phyloP scores from a whole-genome alignment of 805 yeast genomes.

The Metschnikowia noctiluminum region DNA sequence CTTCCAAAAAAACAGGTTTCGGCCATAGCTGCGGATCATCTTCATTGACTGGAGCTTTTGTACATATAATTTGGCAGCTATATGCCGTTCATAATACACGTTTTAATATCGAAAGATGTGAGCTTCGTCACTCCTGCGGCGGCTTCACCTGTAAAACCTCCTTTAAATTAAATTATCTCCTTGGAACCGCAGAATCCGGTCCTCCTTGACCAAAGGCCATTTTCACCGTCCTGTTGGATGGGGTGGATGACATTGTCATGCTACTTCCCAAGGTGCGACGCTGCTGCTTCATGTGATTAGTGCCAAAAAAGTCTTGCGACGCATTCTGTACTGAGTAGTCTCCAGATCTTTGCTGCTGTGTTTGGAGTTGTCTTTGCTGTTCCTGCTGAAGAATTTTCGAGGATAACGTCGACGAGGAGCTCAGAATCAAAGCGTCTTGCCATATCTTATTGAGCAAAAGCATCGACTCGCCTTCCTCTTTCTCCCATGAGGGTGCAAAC shows the following conservation, averaged over 20 bases:
- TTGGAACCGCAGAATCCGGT: not conserved
- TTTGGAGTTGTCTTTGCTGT: conserved; percentile 9
- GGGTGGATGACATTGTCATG: conserved; percentile 13
- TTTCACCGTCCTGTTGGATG: conserved; percentile 37
- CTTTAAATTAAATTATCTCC: too few species aligned
- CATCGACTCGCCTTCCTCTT: conserved; percentile 28
- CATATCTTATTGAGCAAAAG: conserved; percentile 30
- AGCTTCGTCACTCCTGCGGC: too few species aligned
- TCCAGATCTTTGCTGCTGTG: conserved; percentile 5
- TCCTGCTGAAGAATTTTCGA: conserved; percentile 12
- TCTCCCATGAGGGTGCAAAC: conserved; percentile 30
- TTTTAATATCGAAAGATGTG: too few species aligned
- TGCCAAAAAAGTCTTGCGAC: conserved; percentile 4
- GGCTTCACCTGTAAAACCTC: too few species aligned
- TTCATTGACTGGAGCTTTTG: not conserved
- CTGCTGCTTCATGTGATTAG: conserved; percentile 7
- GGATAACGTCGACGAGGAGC: conserved; percentile 14
- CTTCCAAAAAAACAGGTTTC: too few species aligned
- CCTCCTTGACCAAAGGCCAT: conserved; percentile 21
- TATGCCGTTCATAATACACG: not conserved
- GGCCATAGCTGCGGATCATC: not conserved
- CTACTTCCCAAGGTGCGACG: conserved; percentile 1
- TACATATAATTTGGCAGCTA: not conserved
- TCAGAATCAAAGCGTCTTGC: conserved; percentile 36
- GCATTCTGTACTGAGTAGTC: conserved; percentile 2